Evolutionary conservation across 495 filamentous ascomycete species (phyloP), one percentile per base, ranked within the genome.

Genomic region (Bryoglossum gracile): DNA sequence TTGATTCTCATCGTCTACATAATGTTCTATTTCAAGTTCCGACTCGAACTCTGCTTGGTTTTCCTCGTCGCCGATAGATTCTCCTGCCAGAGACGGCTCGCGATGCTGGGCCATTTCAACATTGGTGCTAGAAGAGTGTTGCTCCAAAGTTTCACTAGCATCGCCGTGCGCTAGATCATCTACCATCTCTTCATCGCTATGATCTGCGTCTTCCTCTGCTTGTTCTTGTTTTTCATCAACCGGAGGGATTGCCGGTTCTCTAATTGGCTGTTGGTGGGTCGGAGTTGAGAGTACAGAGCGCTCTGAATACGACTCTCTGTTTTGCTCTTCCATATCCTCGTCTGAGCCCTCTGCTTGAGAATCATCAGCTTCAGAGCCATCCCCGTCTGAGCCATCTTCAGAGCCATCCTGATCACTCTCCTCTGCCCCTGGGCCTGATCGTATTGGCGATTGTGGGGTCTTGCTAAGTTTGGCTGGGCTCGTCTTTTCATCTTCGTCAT

Each of bases 401-500:
- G 16, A 6, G 6, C 17, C 8, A 18, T n/a, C n/a, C n/a, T n/a
- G n/a, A n/a, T n/a, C n/a, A n/a, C n/a, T n/a, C n/a, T n/a, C n/a
- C n/a, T n/a, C n/a, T n/a, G n/a, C n/a, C n/a, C n/a, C n/a, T n/a
- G n/a, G n/a, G n/a, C n/a, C n/a, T n/a, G n/a, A n/a, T n/a, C n/a
- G n/a, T n/a, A n/a, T n/a, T n/a, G n/a, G n/a, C n/a, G n/a, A n/a
- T n/a, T n/a, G n/a, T n/a, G n/a, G n/a, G n/a, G n/a, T n/a, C n/a
- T n/a, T n/a, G n/a, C n/a, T n/a, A n/a, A n/a, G n/a, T n/a, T n/a
- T n/a, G n/a, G n/a, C n/a, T n/a, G n/a, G n/a, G n/a, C n/a, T n/a
- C n/a, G n/a, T n/a, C 9, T 4, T 18, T 50, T 56, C 58, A 26
- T 62, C 67, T 16, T 70, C 67, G 21, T 68, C 65, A 11, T 64